Evolutionary conservation across 169 alveolate genomes (phyloP).

Genomic region (Cyclospora cayetanensis): DNA sequence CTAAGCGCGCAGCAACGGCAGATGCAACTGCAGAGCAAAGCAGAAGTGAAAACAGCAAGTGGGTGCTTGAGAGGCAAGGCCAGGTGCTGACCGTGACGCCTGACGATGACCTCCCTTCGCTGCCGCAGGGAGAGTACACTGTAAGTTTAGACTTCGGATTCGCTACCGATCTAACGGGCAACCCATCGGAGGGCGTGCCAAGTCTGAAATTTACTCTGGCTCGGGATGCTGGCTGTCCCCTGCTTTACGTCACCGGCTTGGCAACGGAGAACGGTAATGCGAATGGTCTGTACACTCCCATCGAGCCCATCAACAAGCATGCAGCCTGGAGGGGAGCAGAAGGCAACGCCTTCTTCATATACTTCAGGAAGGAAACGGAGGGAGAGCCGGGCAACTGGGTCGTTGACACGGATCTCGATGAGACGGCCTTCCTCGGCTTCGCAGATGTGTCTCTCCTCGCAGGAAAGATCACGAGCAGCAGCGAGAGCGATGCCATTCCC

Average conservation of each 20-base stretch:
- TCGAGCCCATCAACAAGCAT: constrained; percentile 75
- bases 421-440: constrained; percentile 70
- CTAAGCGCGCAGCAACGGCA: constrained; percentile 12
- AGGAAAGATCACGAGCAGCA: no score
- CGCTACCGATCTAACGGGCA: constrained; percentile 76
- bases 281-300: constrained; percentile 79
- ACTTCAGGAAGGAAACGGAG: constrained; percentile 57
- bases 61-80: constrained; percentile 73
- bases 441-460: constrained; percentile 71
- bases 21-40: background rate
- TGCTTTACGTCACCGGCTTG: constrained; percentile 78
- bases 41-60: constrained; percentile 1
- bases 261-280: constrained; percentile 76
- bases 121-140: constrained; percentile 77
- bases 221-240: constrained; percentile 78
- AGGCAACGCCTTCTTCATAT: constrained; percentile 72
- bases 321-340: constrained; percentile 81
- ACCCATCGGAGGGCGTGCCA: constrained; percentile 71
- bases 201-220: constrained; percentile 72
- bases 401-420: constrained; percentile 76
- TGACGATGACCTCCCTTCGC: constrained; percentile 71
- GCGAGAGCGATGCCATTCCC: constrained; percentile 60
- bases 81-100: constrained; percentile 72
- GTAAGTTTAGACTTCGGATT: constrained; percentile 75
- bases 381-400: constrained; percentile 77